phyloP scores from a whole-genome alignment of 208 protist species.

The Porcisia deanei region DNA sequence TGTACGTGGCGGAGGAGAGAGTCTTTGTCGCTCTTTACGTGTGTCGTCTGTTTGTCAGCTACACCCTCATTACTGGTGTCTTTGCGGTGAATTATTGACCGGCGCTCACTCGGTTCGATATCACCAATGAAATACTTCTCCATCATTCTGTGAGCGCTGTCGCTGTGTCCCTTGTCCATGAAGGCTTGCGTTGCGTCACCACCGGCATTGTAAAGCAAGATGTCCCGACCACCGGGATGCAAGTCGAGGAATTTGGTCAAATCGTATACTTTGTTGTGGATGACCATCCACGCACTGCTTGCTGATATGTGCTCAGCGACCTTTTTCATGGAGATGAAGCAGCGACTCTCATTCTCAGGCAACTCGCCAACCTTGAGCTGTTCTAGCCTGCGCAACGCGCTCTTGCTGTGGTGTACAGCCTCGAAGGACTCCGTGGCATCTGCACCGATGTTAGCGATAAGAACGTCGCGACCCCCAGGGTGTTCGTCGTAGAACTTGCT shows the following conservation, averaged over 20 bases:
- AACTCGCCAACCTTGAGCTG: conserved; percentile 54
- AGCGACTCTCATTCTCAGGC: conserved; percentile 34
- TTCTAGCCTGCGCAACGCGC: conserved; percentile 45
- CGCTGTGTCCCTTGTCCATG: conserved; percentile 67
- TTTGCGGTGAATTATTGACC: conserved; percentile 24
- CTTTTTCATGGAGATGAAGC: conserved; percentile 39
- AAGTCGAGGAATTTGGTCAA: conserved; percentile 70
- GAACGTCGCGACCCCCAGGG: conserved; percentile 77
- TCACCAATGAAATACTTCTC: conserved; percentile 55
- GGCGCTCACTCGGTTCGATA: conserved; percentile 43
- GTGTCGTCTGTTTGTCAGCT: no score
- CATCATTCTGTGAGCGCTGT: conserved; percentile 60
- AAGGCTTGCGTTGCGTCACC: conserved; percentile 73
- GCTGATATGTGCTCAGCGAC: conserved; percentile 41
- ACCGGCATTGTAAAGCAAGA: conserved; percentile 72
- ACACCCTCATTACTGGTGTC: not conserved
- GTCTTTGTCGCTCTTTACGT: no score
- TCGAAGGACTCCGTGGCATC: conserved; percentile 84
- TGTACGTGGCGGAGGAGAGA: no score
- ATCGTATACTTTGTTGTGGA: conserved; percentile 89
- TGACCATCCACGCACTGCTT: conserved; percentile 63
- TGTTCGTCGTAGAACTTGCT: conserved; percentile 80
- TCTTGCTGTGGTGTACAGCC: conserved; percentile 56
- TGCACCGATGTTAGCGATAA: conserved; percentile 64
- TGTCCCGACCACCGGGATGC: conserved; percentile 81